These are phyloP conservation scores for Brassica hybrid DNA, from an alignment of 441 rosid genomes.

Conservation along the genomic window DNA sequence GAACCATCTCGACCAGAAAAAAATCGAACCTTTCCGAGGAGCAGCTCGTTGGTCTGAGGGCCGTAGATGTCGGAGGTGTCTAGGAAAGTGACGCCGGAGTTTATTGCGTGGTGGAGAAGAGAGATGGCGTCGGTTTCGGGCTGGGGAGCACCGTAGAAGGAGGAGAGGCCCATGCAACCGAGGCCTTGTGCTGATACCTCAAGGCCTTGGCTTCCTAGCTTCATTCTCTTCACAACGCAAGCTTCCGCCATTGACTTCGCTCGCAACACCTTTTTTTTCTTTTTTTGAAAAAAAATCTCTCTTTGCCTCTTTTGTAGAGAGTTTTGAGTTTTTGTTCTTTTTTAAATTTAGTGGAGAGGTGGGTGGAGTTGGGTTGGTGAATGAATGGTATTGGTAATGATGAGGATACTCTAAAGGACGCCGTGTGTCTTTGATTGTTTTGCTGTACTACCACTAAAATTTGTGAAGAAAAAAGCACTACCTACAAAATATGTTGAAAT, in stretches of 20 bases:
- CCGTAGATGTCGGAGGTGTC: constrained; percentile 70
- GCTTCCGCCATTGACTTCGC: constrained; percentile 40
- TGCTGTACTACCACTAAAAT: too few species aligned
- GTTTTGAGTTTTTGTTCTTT: too few species aligned
- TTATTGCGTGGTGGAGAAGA: constrained; percentile 58
- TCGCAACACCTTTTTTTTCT: neutral
- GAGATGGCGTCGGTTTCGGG: constrained; percentile 53
- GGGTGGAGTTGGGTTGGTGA: too few species aligned
- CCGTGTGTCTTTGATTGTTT: too few species aligned
- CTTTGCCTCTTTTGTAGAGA: too few species aligned
- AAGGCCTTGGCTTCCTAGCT: constrained; percentile 38
- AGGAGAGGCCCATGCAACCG: constrained; percentile 71
- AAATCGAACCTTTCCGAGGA: constrained; percentile 43
- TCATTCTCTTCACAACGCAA: constrained; percentile 15
- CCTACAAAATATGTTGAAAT: too few species aligned
- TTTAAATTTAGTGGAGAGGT: too few species aligned
- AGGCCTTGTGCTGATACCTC: constrained; percentile 73
- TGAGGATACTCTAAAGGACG: too few species aligned
- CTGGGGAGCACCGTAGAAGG: constrained; percentile 53
- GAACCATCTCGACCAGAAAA: neutral
- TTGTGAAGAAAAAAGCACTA: too few species aligned
- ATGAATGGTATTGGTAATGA: too few species aligned
- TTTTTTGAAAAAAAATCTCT: too few species aligned
- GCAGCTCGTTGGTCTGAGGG: constrained; percentile 63
- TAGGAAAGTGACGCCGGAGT: constrained; percentile 61